Percentiles rank a stretch among this genome's conserved stretches.
phyloP scores from a whole-genome alignment of 352 stramenopile species.

The Pythium diclinum region DNA sequence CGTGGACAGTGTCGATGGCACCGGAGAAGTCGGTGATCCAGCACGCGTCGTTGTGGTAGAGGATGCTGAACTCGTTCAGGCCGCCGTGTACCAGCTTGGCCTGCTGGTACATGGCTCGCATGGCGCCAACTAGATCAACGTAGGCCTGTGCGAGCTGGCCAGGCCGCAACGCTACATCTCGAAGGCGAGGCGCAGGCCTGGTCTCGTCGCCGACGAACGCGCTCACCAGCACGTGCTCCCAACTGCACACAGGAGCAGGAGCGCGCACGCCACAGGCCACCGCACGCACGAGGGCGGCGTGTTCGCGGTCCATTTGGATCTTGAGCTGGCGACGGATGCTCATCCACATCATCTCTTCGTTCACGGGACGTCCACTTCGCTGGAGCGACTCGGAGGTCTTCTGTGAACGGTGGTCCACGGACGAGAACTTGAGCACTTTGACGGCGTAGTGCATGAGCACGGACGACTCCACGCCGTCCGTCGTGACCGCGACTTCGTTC shows the following conservation, averaged over 20 bases:
- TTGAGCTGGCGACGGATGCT: conserved; percentile 59
- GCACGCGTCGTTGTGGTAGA: conserved; percentile 52
- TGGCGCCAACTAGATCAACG: conserved; percentile 35
- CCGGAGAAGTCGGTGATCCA: conserved; percentile 89
- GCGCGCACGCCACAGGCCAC: conserved; percentile 31
- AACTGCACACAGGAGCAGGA: conserved; percentile 39
- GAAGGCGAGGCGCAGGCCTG: conserved; percentile 35
- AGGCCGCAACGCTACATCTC: conserved; percentile 43
- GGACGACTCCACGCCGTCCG: conserved; percentile 39
- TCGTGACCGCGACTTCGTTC: conserved; percentile 34
- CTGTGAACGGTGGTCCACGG: conserved; percentile 45
- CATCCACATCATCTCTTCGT: conserved; percentile 58
- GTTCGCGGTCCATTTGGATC: conserved; percentile 48
- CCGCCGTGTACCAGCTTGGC: conserved; percentile 55
- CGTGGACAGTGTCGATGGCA: conserved; percentile 61
- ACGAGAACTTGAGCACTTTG: conserved; percentile 76
- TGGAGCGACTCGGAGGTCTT: conserved; percentile 41
- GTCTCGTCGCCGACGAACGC: conserved; percentile 46
- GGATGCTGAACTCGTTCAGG: conserved; percentile 64
- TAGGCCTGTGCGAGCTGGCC: conserved; percentile 42
- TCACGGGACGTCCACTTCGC: conserved; percentile 33
- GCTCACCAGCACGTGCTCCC: conserved; percentile 53
- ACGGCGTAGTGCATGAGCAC: conserved; percentile 54
- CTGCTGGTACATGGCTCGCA: conserved; percentile 49
- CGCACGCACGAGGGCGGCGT: conserved; percentile 40